A percentile compares a stretch with the other conserved stretches of the same genome.
Conservation (phyloP, 1,139 yeast species). For the Taphrina betulina region DNA sequence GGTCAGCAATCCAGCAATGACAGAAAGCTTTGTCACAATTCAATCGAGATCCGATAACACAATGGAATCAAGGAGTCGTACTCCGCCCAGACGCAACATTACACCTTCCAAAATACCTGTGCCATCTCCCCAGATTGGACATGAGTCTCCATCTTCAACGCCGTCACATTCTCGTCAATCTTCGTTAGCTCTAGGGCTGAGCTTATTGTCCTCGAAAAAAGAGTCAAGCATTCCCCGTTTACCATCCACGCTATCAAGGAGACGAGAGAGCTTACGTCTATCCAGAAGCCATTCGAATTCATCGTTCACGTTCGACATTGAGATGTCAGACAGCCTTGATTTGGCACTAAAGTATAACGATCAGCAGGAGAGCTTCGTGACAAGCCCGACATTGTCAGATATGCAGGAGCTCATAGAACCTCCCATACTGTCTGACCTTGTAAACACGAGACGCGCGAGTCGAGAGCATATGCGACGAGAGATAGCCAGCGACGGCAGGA, state of each 20-base stretch:
- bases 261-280: constrained; percentile 12
- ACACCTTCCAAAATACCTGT: constrained; percentile 10
- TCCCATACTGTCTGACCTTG: background rate
- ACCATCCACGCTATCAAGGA: constrained; percentile 11
- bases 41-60: too few species aligned
- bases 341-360: background rate
- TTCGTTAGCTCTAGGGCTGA: background rate
- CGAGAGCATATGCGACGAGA: constrained; percentile 12
- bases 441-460: constrained; percentile 2
- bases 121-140: background rate
- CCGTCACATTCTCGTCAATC: constrained; percentile 2
- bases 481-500: background rate
- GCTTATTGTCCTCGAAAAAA: constrained; percentile 6
- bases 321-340: background rate
- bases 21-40: too few species aligned
- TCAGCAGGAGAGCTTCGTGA: background rate
- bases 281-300: constrained; percentile 19
- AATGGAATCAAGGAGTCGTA: too few species aligned
- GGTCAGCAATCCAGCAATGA: too few species aligned
- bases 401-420: background rate
- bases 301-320: constrained; percentile 12
- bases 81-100: too few species aligned
- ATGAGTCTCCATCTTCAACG: too few species aligned
- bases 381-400: background rate
- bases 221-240: constrained; percentile 17